phyloP scores from a whole-genome alignment of 2,329 filamentous ascomycete species.

The Sporothrix humicola region DNA sequence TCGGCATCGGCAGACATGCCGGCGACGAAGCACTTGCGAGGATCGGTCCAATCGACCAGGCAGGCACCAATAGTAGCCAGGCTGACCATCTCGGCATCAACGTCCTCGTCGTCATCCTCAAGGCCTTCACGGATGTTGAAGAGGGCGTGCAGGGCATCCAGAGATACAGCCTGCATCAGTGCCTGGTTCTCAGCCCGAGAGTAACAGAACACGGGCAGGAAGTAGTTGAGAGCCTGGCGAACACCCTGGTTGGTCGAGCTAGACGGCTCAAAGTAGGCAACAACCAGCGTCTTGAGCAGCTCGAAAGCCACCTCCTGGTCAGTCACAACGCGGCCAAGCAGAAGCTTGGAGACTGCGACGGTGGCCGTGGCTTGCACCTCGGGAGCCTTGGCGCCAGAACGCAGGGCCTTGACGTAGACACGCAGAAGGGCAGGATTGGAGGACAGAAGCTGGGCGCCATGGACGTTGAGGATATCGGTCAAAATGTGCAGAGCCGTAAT shows the following conservation, averaged over 20 bases:
- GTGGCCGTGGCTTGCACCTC: conserved; percentile 82
- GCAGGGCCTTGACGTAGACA: conserved; percentile 82
- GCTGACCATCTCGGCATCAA: conserved; percentile 78
- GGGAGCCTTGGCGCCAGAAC: conserved; percentile 68
- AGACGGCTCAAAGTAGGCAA: conserved; percentile 88
- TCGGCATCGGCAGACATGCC: conserved; percentile 56
- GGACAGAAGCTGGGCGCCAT: conserved; percentile 77
- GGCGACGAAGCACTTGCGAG: conserved; percentile 68
- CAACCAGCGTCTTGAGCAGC: conserved; percentile 81
- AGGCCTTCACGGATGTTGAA: conserved; percentile 73
- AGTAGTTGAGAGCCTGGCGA: conserved; percentile 87
- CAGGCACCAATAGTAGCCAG: conserved; percentile 79
- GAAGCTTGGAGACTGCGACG: conserved; percentile 81
- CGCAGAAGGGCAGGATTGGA: conserved; percentile 75
- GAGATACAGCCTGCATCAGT: conserved; percentile 75
- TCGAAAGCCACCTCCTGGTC: conserved; percentile 70
- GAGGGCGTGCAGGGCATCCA: conserved; percentile 76
- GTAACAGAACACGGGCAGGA: conserved; percentile 93
- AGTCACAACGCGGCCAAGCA: conserved; percentile 79
- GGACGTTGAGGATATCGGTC: conserved; percentile 88
- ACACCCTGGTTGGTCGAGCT: conserved; percentile 81
- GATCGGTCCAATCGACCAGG: conserved; percentile 93
- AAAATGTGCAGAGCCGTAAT: conserved; percentile 90
- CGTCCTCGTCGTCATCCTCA: conserved; percentile 76
- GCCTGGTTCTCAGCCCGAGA: conserved; percentile 81